Base-by-base conservation (phyloP, 2,329 filamentous ascomycete genomes). In the Bipolaris victoriae region DNA sequence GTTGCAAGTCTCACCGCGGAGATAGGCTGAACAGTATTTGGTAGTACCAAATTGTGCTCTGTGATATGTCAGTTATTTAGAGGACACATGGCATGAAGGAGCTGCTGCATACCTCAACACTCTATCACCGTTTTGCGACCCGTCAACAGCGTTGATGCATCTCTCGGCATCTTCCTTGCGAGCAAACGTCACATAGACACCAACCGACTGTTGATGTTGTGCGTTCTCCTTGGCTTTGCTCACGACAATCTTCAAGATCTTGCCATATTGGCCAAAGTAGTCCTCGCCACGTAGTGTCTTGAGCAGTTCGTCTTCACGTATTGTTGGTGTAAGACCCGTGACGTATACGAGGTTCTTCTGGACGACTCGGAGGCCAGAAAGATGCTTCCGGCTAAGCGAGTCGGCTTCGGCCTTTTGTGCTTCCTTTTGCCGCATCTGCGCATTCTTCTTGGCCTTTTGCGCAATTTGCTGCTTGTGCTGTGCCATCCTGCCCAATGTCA, bases 301-400 rank as follows among this genome's bases (percentile, higher is more conserved):
- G 45, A 98, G 84, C 3, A 99, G 83, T 67, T 94, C 91, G 74
- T 98, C 93, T 78, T 99, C 95, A 62, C 91, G 89, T 60, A 96
- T 91, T 33, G 90, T 93, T 11, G 95, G 95, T 61, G 91, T 96
- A 24, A 99, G 83, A 49, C 95, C 95, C 35, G 96, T 97, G 62
- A 99, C 94, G 77, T 99, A 99, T 63, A 99, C 95, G 44, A 99
- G 86, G 74, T 99, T 99, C 82, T 98, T 98, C 79, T 99, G 95
- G 39, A 98, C 92, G 43, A 99, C 95, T 47, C 95, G 88, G 47
- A 99, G 91, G 55, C 95, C 95, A 52, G 96, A 92, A 26, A 99
- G 85, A 73, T 97, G 97, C 77, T 98, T 98, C 63, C 95, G 90
- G 76, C 92, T 97, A 58, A 96, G 90, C 58, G 92, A 93, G 77